Conservation (phyloP, 1,284 basidiomycete genomes). For the Neolentinus lepideus region DNA sequence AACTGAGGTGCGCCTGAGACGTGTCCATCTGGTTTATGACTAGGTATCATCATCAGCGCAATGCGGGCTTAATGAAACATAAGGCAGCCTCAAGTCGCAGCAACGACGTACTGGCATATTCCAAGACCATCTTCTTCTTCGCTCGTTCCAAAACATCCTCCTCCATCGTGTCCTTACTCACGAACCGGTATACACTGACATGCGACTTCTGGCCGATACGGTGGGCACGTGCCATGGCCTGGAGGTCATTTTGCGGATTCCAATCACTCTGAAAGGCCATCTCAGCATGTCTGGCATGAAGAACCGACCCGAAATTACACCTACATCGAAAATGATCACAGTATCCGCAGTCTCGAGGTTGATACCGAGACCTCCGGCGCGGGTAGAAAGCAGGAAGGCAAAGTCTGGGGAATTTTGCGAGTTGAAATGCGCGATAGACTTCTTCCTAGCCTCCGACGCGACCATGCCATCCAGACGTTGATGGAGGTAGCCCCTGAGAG, state of each 20-base stretch:
- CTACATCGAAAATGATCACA: slow-evolving; percentile 97
- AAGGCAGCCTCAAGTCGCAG: slow-evolving; percentile 5
- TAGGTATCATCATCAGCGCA: slow-evolving; percentile 24
- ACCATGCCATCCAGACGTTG: slow-evolving; percentile 75
- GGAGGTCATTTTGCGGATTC: slow-evolving; percentile 98
- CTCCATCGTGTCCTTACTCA: slow-evolving; percentile 99
- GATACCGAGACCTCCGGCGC: slow-evolving; percentile 97
- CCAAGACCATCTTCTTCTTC: slow-evolving; percentile 99
- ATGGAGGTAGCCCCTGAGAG: slow-evolving; percentile 77
- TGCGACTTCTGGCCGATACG: slow-evolving; percentile 97
- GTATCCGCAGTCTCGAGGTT: slow-evolving; percentile 98
- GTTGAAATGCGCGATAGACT: slow-evolving; percentile 77
- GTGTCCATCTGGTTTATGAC: slow-evolving; percentile 99
- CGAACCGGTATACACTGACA: slow-evolving; percentile 96
- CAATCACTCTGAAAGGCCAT: slow-evolving; percentile 63
- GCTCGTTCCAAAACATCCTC: slow-evolving; percentile 98
- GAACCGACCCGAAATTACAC: slow-evolving; percentile 20
- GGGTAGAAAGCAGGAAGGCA: slow-evolving; percentile 85
- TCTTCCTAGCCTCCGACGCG: slow-evolving; percentile 77
- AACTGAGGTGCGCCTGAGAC: slow-evolving; percentile 91
- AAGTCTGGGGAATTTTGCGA: slow-evolving; percentile 68
- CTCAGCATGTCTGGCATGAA: slow-evolving; percentile 10
- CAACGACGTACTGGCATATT: slow-evolving; percentile 86
- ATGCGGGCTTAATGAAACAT: background rate
- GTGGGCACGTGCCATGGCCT: slow-evolving; percentile 98